Base-by-base conservation (phyloP, 495 filamentous ascomycete species). In the Penicillium pancosmium region DNA sequence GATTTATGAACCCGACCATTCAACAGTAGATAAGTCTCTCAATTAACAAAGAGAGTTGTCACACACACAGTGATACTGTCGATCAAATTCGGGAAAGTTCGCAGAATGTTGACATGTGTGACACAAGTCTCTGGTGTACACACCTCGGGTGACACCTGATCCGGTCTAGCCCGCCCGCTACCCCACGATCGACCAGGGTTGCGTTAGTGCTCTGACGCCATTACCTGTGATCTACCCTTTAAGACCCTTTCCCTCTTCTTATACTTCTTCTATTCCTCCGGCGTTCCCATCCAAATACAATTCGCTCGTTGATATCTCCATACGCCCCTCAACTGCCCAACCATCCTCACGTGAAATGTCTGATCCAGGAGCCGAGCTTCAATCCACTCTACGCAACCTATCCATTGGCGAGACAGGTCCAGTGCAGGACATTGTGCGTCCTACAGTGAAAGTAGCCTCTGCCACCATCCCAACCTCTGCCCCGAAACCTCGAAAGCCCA, bases 351-450 rank as follows among this genome's bases (percentile, higher is more conserved):
- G 51, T 57, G 50, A 55, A 50, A 70, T 70, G 68, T 68, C 68
- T 57, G 65, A 70, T 53, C 65, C 65, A 18, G 31, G 63, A 35
- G 43, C 54, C 54, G 79, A 80, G 58, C 68, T 81, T 44, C 73
- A 82, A 59, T 70, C 75, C 25, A 79, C 76, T 23, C 68, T 82
- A 21, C 71, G 74, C 54, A 56, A 68, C 35, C 76, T 86, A 41
- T 69, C 76, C 57, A 77, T 84, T 63, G 64, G 66, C 55, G 63
- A 67, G 57, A 73, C 72, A 48, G 71, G 69, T 16, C 70, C 69
- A 27, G 60, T 72, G 16, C 72, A 67, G 38, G 73, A 79, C 36
- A 65, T 78, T 11, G 18, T 61, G 61, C 63, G 68, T 44, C 71
- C 67, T 59, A 60, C 57, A n/a, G 18, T 51, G 58, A 59, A 47